Base-by-base conservation (phyloP, 1,284 basidiomycete species). In the Fistulinella cinereoalba region DNA sequence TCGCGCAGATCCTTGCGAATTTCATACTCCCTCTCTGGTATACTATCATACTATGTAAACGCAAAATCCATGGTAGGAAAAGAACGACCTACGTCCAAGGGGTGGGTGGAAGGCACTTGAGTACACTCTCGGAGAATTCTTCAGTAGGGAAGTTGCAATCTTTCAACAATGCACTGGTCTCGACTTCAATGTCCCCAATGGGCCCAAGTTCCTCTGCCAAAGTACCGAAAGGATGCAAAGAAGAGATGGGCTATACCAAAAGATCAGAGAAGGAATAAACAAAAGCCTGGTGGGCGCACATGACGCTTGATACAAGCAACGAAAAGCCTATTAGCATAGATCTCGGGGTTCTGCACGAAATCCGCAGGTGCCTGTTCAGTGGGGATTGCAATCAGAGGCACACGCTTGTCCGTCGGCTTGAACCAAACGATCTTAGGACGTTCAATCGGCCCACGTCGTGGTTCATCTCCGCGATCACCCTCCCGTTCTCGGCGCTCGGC, bases 361-460 rank as follows among this genome's bases (percentile, higher is more conserved):
- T 98, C 96, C 13, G 79, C 79, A 4, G 97, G 97, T 0, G 97
- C 96, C 71, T 99, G 97, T 64, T 99, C 97, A 12, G 93, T 97
- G n/a, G 96, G 97, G 56, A 99, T 99, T 44, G 97, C 97, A 62
- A 99, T 98, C 37, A 99, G 79, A 42, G 97, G 97, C 6, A 99
- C 97, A 53, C 97, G 90, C 73, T 99, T 99, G 77, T 98, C 95
- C 29, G 96, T 97, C 3, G 97, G 97, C 71, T 98, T 96, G 80
- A 99, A 98, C 97, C 97, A 99, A 44, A 99, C 94, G 58, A 99
- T 99, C 79, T 97, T 99, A 56, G 96, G 97, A 36, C 95, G 86
- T 68, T 93, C 90, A 40, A 88, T 82, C 7, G 85, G 80, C 33
- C 71, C 75, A 44, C 86, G 81, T 53, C 85, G 79, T 33, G 87